Percentiles rank a stretch among this genome's conserved stretches.
Evolutionary conservation across 345 rosid genomes (phyloP).

Genomic region (Linum trigynum): DNA sequence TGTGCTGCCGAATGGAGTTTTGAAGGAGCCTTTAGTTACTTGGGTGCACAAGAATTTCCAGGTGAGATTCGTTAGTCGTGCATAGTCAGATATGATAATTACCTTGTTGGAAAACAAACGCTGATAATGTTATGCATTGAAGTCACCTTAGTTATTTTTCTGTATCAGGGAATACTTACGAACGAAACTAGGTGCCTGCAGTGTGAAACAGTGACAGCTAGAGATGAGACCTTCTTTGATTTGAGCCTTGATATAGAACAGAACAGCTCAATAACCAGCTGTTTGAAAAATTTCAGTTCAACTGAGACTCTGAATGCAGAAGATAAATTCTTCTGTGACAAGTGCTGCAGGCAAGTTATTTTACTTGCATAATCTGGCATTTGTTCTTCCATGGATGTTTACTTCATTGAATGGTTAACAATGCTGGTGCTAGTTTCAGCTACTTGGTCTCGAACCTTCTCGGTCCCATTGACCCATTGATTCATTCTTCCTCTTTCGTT

Average conservation of each 20-base stretch:
- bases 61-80: conserved; percentile 28
- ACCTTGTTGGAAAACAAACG: background rate
- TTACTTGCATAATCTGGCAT: background rate
- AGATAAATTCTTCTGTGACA: conserved; percentile 98
- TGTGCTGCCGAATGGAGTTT: conserved; percentile 61
- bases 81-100: background rate
- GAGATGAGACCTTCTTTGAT: conserved; percentile 96
- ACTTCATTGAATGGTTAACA: background rate
- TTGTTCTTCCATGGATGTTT: background rate
- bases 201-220: conserved; percentile 96
- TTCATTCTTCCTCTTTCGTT: background rate
- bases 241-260: conserved; percentile 99
- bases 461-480: background rate
- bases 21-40: conserved; percentile 82
- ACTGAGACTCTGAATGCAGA: conserved; percentile 98
- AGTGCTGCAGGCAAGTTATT: conserved; percentile 83
- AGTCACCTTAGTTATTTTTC: conserved; percentile 1
- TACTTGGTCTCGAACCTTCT: background rate
- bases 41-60: conserved; percentile 99
- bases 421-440: background rate
- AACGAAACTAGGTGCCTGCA: conserved; percentile 97
- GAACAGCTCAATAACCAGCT: conserved; percentile 97
- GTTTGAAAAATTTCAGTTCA: conserved; percentile 97
- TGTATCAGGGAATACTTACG: conserved; percentile 84
- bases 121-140: background rate